Base-by-base conservation (phyloP, 2,329 filamentous ascomycete species). In the Talaromyces albobiverticillius region DNA sequence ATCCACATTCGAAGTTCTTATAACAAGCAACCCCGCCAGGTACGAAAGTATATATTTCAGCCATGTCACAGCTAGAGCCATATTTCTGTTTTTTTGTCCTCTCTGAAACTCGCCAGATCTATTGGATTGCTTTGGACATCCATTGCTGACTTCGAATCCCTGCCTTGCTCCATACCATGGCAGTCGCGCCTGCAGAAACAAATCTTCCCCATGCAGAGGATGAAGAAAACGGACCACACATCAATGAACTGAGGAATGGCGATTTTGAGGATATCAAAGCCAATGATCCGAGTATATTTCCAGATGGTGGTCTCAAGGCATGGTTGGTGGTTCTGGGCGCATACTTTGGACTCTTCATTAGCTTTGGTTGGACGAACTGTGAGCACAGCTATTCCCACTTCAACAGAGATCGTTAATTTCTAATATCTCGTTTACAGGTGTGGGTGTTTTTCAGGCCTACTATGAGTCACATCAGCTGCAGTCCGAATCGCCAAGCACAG, bases 401-500 rank as follows among this genome's bases (percentile, higher is more conserved):
- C 14, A 9, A 13, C 23, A n/a, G n/a, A n/a, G n/a, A n/a, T n/a
- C n/a, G 18, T 23, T 23, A 26, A 20, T 18, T 22, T 18, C 23
- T 47, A 38, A 18, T n/a, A 29, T n/a, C 16, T 25, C n/a, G 26
- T 8, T 29, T 36, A 51, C 65, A 64, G 73, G 69, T 26, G 70
- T 76, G 53, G 82, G 81, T 9, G 71, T 80, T 8, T 85, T 85
- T 60, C 81, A 84, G 61, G 75, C 79, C 10, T 81, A 83, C 61
- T 85, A 84, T 61, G 67, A 82, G 58, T 70, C 65, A 6, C 67
- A 76, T 9, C 72, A 78, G 18, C 67, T 85, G 3, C 64, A 60
- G 4, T 50, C 70, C 2, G 80, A 81, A 57, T 79, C 79, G 0
- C 61, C 79, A 0, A 80, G 77, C 53, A 78, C 78, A 0, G 71